phyloP scores from a whole-genome alignment of 441 rosid species.

The Gossypium lobatum region DNA sequence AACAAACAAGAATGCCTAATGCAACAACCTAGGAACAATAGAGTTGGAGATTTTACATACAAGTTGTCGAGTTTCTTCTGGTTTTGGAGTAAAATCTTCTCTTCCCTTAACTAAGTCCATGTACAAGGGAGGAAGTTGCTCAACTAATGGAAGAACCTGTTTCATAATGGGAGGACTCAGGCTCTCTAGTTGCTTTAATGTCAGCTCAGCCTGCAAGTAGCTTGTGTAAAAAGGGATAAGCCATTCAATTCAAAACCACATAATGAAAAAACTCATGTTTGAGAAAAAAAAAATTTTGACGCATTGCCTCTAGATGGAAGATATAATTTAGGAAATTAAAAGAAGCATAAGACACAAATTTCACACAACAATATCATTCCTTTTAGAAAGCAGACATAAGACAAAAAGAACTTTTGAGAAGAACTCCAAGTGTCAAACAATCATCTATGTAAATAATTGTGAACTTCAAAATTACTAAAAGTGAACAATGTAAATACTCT shows the following conservation, averaged over 20 bases:
- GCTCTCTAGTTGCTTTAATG: conserved; percentile 78
- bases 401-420: background rate
- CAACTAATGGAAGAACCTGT: conserved; percentile 89
- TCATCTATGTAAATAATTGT: background rate
- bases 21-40: conserved; percentile 1
- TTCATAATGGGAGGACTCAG: conserved; percentile 89
- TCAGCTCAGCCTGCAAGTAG: conserved; percentile 83
- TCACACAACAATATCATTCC: background rate
- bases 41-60: conserved; percentile 41
- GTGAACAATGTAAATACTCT: no score
- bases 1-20: background rate
- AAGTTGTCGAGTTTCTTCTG: conserved; percentile 91
- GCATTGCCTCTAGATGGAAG: background rate
- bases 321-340: no score
- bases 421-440: background rate
- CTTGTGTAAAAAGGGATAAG: background rate
- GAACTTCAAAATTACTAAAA: no score
- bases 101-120: conserved; percentile 88
- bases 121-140: conserved; percentile 91
- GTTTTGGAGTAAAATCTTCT: conserved; percentile 89
- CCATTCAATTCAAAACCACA: background rate
- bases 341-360: background rate
- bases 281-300: background rate
- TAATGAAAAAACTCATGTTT: background rate
- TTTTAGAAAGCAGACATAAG: background rate